These are phyloP conservation scores for apple (Malus domestica) DNA, from an alignment of 306 rosid genomes.

Conservation along the genomic window DNA sequence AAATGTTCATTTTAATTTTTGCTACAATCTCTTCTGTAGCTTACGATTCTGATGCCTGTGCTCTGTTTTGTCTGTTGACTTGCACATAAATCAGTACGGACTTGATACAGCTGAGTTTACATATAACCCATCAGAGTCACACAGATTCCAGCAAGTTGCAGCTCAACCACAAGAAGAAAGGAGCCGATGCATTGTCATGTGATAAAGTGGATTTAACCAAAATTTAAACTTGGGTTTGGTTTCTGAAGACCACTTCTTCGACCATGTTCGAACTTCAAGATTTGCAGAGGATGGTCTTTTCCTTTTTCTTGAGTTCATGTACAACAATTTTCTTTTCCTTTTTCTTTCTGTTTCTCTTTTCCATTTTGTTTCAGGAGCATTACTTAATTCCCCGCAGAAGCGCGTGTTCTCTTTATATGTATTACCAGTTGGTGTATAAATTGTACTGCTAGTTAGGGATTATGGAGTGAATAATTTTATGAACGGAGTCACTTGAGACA, in stretches of 20 bases:
- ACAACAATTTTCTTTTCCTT: slow-evolving; percentile 11
- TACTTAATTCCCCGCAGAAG: neutral
- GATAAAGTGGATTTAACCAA: slow-evolving; percentile 22
- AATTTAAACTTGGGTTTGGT: neutral
- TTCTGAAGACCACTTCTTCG: slow-evolving; percentile 16
- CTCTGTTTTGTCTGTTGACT: neutral
- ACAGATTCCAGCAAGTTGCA: slow-evolving; percentile 63
- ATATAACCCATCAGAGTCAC: slow-evolving; percentile 87
- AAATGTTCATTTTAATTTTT: neutral
- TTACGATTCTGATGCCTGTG: slow-evolving; percentile 1
- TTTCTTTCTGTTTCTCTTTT: neutral
- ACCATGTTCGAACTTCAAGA: slow-evolving; percentile 8
- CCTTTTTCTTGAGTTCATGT: slow-evolving; percentile 33
- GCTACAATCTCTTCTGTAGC: neutral
- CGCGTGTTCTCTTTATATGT: neutral
- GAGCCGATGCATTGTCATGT: slow-evolving; percentile 89
- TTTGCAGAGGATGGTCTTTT: neutral
- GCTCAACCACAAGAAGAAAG: slow-evolving; percentile 84
- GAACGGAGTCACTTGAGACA: neutral
- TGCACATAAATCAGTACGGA: slow-evolving; percentile 62
- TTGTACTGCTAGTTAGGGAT: slow-evolving; percentile 7
- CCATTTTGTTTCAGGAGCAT: slow-evolving; percentile 13
- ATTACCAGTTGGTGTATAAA: slow-evolving; percentile 28
- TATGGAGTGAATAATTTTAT: neutral
- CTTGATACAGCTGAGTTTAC: slow-evolving; percentile 89